Evolutionary conservation across 345 rosid species (phyloP).

Genomic region (Camelina neglecta): DNA sequence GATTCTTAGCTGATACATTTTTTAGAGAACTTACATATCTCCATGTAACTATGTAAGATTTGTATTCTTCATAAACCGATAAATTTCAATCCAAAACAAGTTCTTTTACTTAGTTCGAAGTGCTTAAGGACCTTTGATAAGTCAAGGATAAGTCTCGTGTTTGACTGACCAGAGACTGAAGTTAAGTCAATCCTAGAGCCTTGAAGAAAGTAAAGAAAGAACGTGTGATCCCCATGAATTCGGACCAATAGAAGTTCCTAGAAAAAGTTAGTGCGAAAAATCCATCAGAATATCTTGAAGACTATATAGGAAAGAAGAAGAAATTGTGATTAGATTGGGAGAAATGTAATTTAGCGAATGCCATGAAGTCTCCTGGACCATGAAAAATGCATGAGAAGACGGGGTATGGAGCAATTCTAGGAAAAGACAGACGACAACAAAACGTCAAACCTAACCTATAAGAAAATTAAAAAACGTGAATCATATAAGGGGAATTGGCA

Average conservation of each 20-base stretch:
- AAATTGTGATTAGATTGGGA: not conserved
- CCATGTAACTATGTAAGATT: not conserved
- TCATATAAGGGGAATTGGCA: too few species aligned
- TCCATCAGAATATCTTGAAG: not conserved
- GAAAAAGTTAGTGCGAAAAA: not conserved
- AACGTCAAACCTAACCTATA: not conserved
- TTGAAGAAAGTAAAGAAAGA: not conserved
- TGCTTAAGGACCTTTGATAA: not conserved
- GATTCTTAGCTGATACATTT: not conserved
- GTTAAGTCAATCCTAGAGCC: not conserved
- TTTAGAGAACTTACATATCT: not conserved
- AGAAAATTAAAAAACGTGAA: not conserved
- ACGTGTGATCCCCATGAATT: not conserved
- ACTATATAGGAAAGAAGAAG: not conserved
- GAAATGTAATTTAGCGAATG: not conserved
- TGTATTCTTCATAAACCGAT: not conserved
- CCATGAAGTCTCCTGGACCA: conserved; percentile 8
- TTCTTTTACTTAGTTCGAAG: not conserved
- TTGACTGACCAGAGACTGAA: not conserved
- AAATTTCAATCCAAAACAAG: not conserved
- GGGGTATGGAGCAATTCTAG: not conserved
- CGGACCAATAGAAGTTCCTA: not conserved
- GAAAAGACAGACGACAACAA: not conserved
- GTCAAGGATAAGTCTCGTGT: not conserved
- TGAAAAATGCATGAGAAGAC: conserved; percentile 9